Conservation (phyloP, 306 rosid genomes). For the Medicago lupulina region DNA sequence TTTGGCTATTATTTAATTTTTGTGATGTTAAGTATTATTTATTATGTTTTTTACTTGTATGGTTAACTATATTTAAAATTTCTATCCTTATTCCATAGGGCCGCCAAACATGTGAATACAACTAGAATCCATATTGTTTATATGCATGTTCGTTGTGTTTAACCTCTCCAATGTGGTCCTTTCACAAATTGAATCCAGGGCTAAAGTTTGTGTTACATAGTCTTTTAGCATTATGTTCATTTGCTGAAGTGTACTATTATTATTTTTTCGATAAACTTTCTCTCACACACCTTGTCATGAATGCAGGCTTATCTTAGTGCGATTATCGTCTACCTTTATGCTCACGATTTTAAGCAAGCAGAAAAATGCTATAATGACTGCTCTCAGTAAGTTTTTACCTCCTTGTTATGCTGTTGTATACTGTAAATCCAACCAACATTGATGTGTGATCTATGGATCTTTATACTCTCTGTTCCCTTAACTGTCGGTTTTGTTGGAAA, state of each 20-base stretch:
- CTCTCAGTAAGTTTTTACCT: constrained; percentile 70
- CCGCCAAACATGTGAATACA: neutral
- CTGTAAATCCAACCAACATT: constrained; percentile 16
- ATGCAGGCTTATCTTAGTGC: constrained; percentile 94
- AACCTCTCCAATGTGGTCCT: constrained; percentile 2
- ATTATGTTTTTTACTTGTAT: no score
- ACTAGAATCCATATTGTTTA: constrained; percentile 8
- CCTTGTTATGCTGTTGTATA: constrained; percentile 17
- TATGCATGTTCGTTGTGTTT: neutral
- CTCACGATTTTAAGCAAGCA: constrained; percentile 88
- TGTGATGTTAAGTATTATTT: no score
- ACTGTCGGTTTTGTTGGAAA: no score
- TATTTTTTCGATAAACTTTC: constrained; percentile 10
- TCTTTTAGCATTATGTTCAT: neutral
- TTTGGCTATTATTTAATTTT: no score
- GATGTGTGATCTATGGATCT: constrained; percentile 21
- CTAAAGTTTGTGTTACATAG: neutral
- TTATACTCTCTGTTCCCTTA: neutral
- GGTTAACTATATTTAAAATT: no score
- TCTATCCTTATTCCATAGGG: neutral
- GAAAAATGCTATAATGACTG: constrained; percentile 95
- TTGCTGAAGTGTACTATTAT: constrained; percentile 6
- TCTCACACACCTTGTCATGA: constrained; percentile 33
- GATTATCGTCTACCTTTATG: constrained; percentile 80
- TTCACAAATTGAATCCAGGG: neutral